These are phyloP conservation scores for Rhinocladiella mackenziei DNA, from an alignment of 2,329 filamentous ascomycete genomes.

Conservation along the genomic window DNA sequence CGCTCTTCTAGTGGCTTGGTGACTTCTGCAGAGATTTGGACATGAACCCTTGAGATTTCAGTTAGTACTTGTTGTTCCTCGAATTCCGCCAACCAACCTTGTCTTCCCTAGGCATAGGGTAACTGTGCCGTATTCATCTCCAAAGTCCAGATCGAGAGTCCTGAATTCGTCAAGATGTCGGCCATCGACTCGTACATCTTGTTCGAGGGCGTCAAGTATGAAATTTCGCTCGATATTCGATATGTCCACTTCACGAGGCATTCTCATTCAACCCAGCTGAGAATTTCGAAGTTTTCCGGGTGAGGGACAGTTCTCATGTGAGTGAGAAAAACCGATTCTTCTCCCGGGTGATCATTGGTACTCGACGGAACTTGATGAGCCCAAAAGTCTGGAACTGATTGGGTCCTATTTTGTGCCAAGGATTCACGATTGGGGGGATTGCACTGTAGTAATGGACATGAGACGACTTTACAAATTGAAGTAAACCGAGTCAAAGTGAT, in stretches of 20 bases:
- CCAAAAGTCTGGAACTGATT: too few species aligned
- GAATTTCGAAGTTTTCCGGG: neutral
- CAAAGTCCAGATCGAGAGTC: slow-evolving; percentile 72
- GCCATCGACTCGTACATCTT: slow-evolving; percentile 79
- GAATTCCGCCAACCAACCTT: slow-evolving; percentile 52
- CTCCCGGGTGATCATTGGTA: too few species aligned
- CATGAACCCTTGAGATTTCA: slow-evolving; percentile 61
- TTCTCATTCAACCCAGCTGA: slow-evolving; percentile 38
- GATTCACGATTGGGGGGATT: too few species aligned
- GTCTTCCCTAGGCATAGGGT: slow-evolving; percentile 88
- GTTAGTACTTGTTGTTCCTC: neutral
- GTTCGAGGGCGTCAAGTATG: slow-evolving; percentile 73
- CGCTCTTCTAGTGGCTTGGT: slow-evolving; percentile 80
- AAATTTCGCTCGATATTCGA: slow-evolving; percentile 87
- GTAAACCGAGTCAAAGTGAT: too few species aligned
- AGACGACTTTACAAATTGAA: too few species aligned
- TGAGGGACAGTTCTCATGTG: too few species aligned
- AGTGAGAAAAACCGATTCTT: neutral
- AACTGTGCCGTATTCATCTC: slow-evolving; percentile 84
- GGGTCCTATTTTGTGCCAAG: too few species aligned
- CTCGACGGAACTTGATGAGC: too few species aligned
- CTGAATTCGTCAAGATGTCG: slow-evolving; percentile 77
- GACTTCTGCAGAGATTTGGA: slow-evolving; percentile 82
- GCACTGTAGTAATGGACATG: too few species aligned
- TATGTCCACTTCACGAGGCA: slow-evolving; percentile 90